A percentile compares a stretch with the other conserved stretches of the same genome.
These are phyloP conservation scores for Ochetophila trinervis DNA, from an alignment of 306 rosid species.

Conservation along the genomic window DNA sequence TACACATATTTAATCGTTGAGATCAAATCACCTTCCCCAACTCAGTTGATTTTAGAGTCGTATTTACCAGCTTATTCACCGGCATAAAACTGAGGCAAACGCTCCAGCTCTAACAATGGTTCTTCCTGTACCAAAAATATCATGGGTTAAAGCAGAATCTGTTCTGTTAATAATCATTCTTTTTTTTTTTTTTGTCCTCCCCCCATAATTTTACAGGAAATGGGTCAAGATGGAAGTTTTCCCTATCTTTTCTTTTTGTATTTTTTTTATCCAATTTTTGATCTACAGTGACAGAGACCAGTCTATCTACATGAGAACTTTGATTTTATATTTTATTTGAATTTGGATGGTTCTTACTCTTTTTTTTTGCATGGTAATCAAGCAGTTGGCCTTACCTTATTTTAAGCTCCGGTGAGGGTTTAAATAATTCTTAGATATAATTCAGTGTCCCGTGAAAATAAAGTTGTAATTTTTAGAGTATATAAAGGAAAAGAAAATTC, in stretches of 20 bases:
- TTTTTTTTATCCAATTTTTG: slow-evolving; percentile 4
- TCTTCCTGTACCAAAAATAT: slow-evolving; percentile 30
- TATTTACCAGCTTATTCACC: slow-evolving; percentile 73
- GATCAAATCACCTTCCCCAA: slow-evolving; percentile 67
- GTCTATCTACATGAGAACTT: too few relatives aligned
- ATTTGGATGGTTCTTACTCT: too few relatives aligned
- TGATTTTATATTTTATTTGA: too few relatives aligned
- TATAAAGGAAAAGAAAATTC: too few relatives aligned
- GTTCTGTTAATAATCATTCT: slow-evolving; percentile 24
- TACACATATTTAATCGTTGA: slow-evolving; percentile 82
- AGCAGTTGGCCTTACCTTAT: too few relatives aligned
- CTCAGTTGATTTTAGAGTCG: slow-evolving; percentile 86
- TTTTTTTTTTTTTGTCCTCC: slow-evolving; percentile 7
- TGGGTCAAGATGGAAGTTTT: slow-evolving; percentile 19
- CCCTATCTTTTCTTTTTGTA: background rate
- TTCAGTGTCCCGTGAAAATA: too few relatives aligned
- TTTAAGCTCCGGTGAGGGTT: too few relatives aligned
- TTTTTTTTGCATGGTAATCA: too few relatives aligned
- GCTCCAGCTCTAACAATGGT: slow-evolving; percentile 29
- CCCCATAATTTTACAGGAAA: slow-evolving; percentile 2
- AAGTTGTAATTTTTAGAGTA: too few relatives aligned
- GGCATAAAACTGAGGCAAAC: slow-evolving; percentile 31
- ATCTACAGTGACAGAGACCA: background rate
- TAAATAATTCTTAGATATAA: too few relatives aligned
- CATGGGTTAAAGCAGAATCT: slow-evolving; percentile 16